These are phyloP conservation scores for Phytopythium boreale DNA, from an alignment of 352 stramenopile genomes.

Conservation along the genomic window DNA sequence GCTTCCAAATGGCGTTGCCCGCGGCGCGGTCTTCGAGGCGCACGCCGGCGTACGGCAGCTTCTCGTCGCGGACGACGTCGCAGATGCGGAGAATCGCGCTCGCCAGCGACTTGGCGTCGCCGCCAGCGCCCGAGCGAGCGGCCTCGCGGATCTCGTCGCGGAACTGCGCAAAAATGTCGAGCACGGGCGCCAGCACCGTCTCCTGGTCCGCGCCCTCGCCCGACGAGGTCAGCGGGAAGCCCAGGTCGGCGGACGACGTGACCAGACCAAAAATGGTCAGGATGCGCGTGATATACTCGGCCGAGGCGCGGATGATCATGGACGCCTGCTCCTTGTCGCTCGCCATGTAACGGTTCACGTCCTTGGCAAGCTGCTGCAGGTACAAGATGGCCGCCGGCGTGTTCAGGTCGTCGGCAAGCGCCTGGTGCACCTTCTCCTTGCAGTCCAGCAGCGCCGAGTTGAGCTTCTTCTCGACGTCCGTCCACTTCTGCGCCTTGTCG, in stretches of 20 bases:
- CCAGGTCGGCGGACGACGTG: constrained; percentile 69
- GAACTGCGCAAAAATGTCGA: constrained; percentile 91
- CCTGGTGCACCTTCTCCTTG: constrained; percentile 79
- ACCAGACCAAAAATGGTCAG: constrained; percentile 82
- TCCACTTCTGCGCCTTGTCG: constrained; percentile 82
- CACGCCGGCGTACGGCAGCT: constrained; percentile 85
- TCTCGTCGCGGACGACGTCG: constrained; percentile 87
- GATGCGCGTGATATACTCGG: constrained; percentile 89
- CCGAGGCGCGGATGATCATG: constrained; percentile 77
- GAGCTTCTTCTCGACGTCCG: constrained; percentile 69
- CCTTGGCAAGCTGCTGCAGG: constrained; percentile 79
- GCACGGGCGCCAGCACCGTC: constrained; percentile 74
- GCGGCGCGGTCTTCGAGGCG: constrained; percentile 82
- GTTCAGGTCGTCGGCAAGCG: constrained; percentile 90
- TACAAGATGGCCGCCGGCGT: constrained; percentile 79
- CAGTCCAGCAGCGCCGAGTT: constrained; percentile 57
- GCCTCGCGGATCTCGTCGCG: constrained; percentile 78
- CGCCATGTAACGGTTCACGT: constrained; percentile 83
- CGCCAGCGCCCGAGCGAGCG: constrained; percentile 48
- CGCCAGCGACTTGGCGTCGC: constrained; percentile 52
- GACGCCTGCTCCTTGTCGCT: constrained; percentile 57
- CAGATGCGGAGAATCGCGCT: constrained; percentile 76
- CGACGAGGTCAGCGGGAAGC: constrained; percentile 59
- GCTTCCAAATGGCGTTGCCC: constrained; percentile 84
- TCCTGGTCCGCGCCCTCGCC: constrained; percentile 60